Conservation (phyloP, 331 rosid genomes). For the Rhamnella rubrinervis region DNA sequence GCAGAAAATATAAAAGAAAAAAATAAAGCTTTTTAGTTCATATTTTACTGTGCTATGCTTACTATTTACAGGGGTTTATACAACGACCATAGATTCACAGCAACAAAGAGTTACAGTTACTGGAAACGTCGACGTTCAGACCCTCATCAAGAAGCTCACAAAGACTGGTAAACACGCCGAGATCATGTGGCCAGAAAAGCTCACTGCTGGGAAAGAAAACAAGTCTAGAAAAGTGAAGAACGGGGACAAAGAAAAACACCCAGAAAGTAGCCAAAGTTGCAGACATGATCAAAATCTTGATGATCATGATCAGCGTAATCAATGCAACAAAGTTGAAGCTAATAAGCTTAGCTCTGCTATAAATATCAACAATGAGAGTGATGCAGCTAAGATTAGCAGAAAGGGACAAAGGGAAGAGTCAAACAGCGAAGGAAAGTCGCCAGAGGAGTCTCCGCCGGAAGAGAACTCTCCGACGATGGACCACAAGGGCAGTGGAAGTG, state of each 20-base stretch:
- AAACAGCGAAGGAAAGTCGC: constrained; percentile 16
- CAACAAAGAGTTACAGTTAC: constrained; percentile 72
- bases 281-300: background rate
- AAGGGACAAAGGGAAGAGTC: constrained; percentile 26
- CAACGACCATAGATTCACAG: constrained; percentile 58
- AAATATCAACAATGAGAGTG: constrained; percentile 31
- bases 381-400: constrained; percentile 10
- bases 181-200: constrained; percentile 58
- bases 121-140: constrained; percentile 63
- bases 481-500: constrained; percentile 18
- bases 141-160: constrained; percentile 53
- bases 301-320: background rate
- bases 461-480: constrained; percentile 11
- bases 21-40: background rate
- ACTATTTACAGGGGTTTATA: constrained; percentile 60
- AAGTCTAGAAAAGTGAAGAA: constrained; percentile 35
- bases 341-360: constrained; percentile 27
- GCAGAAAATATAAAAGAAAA: no score
- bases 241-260: constrained; percentile 27
- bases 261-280: constrained; percentile 21
- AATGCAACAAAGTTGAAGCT: constrained; percentile 27
- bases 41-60: background rate
- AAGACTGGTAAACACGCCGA: constrained; percentile 76
- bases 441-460: constrained; percentile 24
- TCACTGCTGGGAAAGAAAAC: constrained; percentile 32